Percentiles rank a stretch among this genome's conserved stretches.
Evolutionary conservation across 805 yeast genomes (phyloP).

Genomic region (Diddensiella santjacobensis): DNA sequence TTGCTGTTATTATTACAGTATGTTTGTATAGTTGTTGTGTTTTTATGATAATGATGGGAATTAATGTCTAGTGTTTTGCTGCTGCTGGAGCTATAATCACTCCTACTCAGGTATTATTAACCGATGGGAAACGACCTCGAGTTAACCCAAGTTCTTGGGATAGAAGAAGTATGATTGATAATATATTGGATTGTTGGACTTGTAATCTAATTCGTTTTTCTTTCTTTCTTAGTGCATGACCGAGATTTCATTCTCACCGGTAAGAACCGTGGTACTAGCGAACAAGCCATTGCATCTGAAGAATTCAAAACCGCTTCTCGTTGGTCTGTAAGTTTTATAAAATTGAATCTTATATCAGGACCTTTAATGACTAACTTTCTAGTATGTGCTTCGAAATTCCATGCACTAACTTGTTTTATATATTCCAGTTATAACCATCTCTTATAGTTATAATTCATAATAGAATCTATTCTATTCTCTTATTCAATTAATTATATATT

Average conservation of each 20-base stretch:
- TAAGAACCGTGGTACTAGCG: conserved; percentile 61
- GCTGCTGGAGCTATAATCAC: conserved; percentile 52
- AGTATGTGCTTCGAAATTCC: not conserved
- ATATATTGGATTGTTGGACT: not conserved
- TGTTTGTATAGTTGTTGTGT: conserved; percentile 25
- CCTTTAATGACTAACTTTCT: not conserved
- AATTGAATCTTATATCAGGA: no score
- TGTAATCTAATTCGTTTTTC: conserved; percentile 3
- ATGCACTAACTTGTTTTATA: not conserved
- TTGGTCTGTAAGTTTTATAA: conserved; percentile 31
- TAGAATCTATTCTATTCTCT: no score
- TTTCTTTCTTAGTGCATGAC: conserved; percentile 44
- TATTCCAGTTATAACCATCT: not conserved
- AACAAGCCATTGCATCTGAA: conserved; percentile 68
- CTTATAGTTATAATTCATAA: no score
- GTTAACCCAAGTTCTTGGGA: no score
- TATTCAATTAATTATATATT: no score
- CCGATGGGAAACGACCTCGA: conserved; percentile 52
- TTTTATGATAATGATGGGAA: not conserved
- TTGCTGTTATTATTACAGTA: conserved; percentile 52
- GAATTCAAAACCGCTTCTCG: conserved; percentile 68
- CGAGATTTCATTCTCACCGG: conserved; percentile 80
- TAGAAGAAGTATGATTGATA: conserved; percentile 31
- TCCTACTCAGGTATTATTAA: conserved; percentile 41
- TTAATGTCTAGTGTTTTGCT: conserved; percentile 39